phyloP scores from a whole-genome alignment of 768 basidiomycete genomes.

The Fomitopsis serialis region DNA sequence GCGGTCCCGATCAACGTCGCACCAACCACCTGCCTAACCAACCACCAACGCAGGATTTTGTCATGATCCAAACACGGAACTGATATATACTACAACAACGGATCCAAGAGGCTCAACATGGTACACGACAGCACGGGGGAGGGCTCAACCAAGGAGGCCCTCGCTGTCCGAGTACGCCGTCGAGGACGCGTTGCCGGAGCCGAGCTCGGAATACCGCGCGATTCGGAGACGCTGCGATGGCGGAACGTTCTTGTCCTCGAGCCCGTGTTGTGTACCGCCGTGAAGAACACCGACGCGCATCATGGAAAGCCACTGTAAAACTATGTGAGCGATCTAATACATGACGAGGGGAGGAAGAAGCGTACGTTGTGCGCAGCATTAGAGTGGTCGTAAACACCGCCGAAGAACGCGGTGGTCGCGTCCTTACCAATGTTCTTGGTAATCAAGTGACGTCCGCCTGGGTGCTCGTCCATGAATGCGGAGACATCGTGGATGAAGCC shows the following conservation, averaged over 20 bases:
- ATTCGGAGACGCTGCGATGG: slow-evolving; percentile 36
- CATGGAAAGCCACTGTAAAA: slow-evolving; percentile 57
- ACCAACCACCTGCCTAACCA: background rate
- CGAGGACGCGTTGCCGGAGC: slow-evolving; percentile 25
- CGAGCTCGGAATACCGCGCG: slow-evolving; percentile 30
- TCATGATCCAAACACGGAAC: background rate
- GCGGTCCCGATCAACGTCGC: background rate
- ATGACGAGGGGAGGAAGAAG: slow-evolving; percentile 5
- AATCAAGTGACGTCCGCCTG: slow-evolving; percentile 67
- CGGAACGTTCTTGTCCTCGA: slow-evolving; percentile 38
- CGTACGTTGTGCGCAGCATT: slow-evolving; percentile 77
- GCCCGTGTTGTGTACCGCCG: slow-evolving; percentile 54
- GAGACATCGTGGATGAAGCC: slow-evolving; percentile 88
- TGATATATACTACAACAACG: background rate
- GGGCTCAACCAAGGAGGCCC: slow-evolving; percentile 2
- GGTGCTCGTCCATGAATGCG: slow-evolving; percentile 69
- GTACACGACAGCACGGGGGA: background rate
- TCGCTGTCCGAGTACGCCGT: slow-evolving; percentile 28
- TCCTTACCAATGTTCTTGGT: slow-evolving; percentile 67
- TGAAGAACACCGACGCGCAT: slow-evolving; percentile 68
- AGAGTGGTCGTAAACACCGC: slow-evolving; percentile 78
- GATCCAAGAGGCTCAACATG: background rate
- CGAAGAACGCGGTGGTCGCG: slow-evolving; percentile 80
- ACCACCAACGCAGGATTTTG: too few species aligned
- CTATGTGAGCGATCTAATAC: background rate